Conservation (phyloP, 75 land plant species). For the Selaginella moellendorffii region DNA sequence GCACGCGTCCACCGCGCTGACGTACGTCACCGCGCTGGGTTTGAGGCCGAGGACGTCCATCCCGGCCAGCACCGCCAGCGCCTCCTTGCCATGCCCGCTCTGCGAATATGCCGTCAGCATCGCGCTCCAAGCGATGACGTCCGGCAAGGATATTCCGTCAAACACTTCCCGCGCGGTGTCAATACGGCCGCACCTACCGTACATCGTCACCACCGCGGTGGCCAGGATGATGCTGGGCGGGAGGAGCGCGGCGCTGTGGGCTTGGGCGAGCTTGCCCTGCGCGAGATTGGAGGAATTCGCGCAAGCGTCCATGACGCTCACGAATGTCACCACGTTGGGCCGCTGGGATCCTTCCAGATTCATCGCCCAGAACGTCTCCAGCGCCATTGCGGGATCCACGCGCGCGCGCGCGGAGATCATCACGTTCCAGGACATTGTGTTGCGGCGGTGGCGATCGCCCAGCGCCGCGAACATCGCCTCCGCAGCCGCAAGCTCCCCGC, state of each 20-base stretch:
- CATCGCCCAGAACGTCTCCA: conserved; percentile 22
- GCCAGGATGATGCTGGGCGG: background rate
- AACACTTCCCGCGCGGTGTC: background rate
- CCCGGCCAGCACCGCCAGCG: background rate
- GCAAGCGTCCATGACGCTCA: conserved; percentile 29
- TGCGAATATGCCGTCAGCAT: background rate
- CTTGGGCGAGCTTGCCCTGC: background rate
- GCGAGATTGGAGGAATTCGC: background rate
- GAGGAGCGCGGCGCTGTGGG: background rate
- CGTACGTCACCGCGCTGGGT: background rate
- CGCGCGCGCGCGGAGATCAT: conserved; percentile 30
- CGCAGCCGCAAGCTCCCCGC: conserved; percentile 28
- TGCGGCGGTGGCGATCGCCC: conserved; percentile 17
- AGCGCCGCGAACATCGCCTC: conserved; percentile 18
- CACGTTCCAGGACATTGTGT: conserved; percentile 31
- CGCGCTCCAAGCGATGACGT: background rate
- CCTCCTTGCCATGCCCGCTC: background rate
- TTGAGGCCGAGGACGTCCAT: background rate
- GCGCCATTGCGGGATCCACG: conserved; percentile 14
- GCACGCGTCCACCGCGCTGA: background rate
- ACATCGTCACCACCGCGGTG: background rate
- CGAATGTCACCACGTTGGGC: conserved; percentile 25
- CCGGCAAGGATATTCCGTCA: background rate
- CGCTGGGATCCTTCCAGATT: conserved; percentile 15
- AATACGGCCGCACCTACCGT: background rate